Evolutionary conservation across 306 rosid species (phyloP).

Genomic region (Trifolium subterraneum): DNA sequence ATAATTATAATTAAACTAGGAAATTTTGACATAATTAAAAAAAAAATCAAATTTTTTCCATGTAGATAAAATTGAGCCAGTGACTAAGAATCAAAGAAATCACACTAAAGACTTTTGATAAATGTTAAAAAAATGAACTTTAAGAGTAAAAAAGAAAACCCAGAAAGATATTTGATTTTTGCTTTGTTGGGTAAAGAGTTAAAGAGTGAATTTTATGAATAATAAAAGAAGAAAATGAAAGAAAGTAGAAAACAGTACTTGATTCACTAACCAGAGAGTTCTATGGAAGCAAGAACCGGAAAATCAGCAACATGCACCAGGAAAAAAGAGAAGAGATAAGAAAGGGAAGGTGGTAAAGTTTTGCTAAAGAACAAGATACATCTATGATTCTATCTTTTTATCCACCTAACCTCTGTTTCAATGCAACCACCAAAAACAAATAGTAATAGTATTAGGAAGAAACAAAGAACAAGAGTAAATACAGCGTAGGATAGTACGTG

Average conservation of each 20-base stretch:
- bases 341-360: not conserved
- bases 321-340: constrained; percentile 26
- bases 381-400: constrained; percentile 10
- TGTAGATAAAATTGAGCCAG: not conserved
- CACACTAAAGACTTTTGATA: not conserved
- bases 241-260: not conserved
- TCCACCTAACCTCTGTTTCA: constrained; percentile 54
- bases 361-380: constrained; percentile 45
- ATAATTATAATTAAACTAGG: constrained; percentile 15
- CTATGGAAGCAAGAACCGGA: constrained; percentile 58
- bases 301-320: constrained; percentile 66
- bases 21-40: constrained; percentile 21
- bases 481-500: not conserved
- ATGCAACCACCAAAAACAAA: constrained; percentile 42
- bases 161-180: constrained; percentile 22
- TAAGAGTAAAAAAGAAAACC: constrained; percentile 7
- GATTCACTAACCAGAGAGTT: constrained; percentile 30
- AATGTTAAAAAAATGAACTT: constrained; percentile 3
- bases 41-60: constrained; percentile 25
- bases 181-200: not conserved
- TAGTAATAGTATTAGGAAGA: not conserved
- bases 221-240: not conserved
- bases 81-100: too few species aligned
- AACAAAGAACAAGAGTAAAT: constrained; percentile 12
- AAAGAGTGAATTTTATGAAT: not conserved